Evolutionary conservation across 192 early-diverging fungal genomes (phyloP).

Genomic region (Ambispora gerdemannii): DNA sequence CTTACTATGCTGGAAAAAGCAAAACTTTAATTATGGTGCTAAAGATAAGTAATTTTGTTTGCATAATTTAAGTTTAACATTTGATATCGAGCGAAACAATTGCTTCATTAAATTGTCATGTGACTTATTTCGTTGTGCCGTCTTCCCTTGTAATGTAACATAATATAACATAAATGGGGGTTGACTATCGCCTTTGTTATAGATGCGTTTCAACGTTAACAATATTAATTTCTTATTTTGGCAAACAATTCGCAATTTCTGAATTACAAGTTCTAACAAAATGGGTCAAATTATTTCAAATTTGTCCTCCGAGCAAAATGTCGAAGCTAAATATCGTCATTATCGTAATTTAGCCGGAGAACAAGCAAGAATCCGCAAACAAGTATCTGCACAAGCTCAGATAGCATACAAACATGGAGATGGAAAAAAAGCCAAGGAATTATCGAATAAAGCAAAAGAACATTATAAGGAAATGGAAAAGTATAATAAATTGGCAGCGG

Average conservation of each 20-base stretch:
- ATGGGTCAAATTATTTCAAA: not conserved
- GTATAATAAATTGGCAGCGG: slow-evolving; percentile 54
- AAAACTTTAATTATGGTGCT: slow-evolving; percentile 57
- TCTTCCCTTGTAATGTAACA: no score
- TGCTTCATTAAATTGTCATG: no score
- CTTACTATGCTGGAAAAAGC: slow-evolving; percentile 70
- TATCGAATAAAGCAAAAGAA: slow-evolving; percentile 52
- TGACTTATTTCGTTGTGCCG: no score
- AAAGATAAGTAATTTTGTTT: slow-evolving; percentile 43
- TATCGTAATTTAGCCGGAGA: slow-evolving; percentile 11
- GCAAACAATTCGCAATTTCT: no score
- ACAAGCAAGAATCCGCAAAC: slow-evolving; percentile 8
- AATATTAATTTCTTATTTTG: no score
- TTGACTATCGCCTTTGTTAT: no score
- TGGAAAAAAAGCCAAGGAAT: slow-evolving; percentile 30
- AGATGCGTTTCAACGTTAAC: no score
- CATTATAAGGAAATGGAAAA: slow-evolving; percentile 54
- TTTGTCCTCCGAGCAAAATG: not conserved
- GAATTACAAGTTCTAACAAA: no score
- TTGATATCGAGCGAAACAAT: no score
- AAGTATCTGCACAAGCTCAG: slow-evolving; percentile 8
- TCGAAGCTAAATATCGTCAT: not conserved
- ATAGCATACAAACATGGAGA: not conserved
- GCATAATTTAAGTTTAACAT: no score
- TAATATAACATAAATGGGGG: no score